These are phyloP conservation scores for Suillus tomentosus DNA, from an alignment of 768 basidiomycete genomes.

Conservation along the genomic window DNA sequence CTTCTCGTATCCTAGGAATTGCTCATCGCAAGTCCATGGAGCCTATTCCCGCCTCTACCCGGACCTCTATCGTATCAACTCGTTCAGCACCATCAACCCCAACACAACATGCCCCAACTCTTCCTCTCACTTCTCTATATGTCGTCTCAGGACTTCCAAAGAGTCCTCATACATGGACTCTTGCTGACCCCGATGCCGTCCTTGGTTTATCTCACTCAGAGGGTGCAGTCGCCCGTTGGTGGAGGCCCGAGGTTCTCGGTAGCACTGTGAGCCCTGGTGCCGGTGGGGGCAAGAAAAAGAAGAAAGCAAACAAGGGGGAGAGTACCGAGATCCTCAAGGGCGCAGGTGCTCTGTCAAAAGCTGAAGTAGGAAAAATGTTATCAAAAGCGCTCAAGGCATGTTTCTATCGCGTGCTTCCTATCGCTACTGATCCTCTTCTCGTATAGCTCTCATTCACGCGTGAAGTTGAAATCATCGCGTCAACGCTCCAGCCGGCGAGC, in stretches of 20 bases:
- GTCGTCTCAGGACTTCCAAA: constrained; percentile 89
- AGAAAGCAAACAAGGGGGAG: constrained; percentile 61
- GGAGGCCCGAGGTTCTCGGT: constrained; percentile 89
- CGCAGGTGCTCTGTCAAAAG: constrained; percentile 78
- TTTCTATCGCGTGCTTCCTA: not conserved
- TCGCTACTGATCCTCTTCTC: constrained; percentile 6
- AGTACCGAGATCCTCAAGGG: constrained; percentile 62
- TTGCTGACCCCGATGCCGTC: constrained; percentile 82
- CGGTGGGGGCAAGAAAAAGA: constrained; percentile 75
- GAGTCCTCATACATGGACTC: constrained; percentile 87
- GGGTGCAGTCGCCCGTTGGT: constrained; percentile 86
- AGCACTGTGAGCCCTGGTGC: constrained; percentile 85
- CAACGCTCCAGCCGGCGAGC: constrained; percentile 90
- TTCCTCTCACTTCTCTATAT: constrained; percentile 81
- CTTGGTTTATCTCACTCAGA: constrained; percentile 81
- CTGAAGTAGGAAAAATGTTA: constrained; percentile 88
- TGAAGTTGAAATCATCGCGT: constrained; percentile 92
- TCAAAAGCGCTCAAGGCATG: constrained; percentile 87
- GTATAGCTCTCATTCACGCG: constrained; percentile 83
- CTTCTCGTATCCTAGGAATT: constrained; percentile 76
- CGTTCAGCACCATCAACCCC: constrained; percentile 46
- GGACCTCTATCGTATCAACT: constrained; percentile 78
- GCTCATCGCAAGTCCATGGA: constrained; percentile 79
- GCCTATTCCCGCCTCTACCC: constrained; percentile 75
- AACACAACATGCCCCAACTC: constrained; percentile 65